phyloP scores from a whole-genome alignment of 2,329 filamentous ascomycete species.

The Escovopsis sp. region DNA sequence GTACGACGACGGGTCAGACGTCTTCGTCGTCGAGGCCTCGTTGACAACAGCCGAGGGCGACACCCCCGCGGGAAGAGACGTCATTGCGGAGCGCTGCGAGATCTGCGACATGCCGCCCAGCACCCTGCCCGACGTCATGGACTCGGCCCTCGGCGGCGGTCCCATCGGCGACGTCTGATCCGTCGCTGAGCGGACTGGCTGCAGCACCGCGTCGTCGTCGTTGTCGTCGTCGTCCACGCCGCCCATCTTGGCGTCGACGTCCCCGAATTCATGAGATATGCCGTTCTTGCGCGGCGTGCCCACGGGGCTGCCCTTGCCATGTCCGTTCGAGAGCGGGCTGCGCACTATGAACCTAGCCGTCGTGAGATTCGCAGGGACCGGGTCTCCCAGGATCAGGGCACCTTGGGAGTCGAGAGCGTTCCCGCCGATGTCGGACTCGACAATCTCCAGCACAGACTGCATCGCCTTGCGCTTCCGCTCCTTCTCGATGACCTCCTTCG shows the following conservation, averaged over 20 bases:
- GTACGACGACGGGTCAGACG: slow-evolving; percentile 52
- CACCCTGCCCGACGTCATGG: slow-evolving; percentile 22
- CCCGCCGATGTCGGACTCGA: slow-evolving; percentile 35
- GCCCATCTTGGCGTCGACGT: slow-evolving; percentile 52
- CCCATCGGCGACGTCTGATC: slow-evolving; percentile 27
- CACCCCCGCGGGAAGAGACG: slow-evolving; percentile 40
- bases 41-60: slow-evolving; percentile 52
- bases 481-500: slow-evolving; percentile 43
- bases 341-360: slow-evolving; percentile 40
- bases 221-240: slow-evolving; percentile 34
- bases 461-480: slow-evolving; percentile 47
- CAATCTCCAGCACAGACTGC: slow-evolving; percentile 37
- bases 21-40: slow-evolving; percentile 89
- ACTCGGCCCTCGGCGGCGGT: slow-evolving; percentile 26
- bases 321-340: slow-evolving; percentile 46
- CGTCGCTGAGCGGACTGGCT: too few species aligned
- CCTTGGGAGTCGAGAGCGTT: slow-evolving; percentile 41
- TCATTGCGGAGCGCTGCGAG: slow-evolving; percentile 50
- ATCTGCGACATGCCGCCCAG: slow-evolving; percentile 39
- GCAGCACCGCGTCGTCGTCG: slow-evolving; percentile 27
- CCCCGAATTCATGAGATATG: slow-evolving; percentile 15
- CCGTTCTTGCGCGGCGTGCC: slow-evolving; percentile 39
- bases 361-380: slow-evolving; percentile 40
- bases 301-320: slow-evolving; percentile 22
- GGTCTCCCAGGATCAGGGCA: slow-evolving; percentile 48